These are phyloP conservation scores for Tolypocladium paradoxum DNA, from an alignment of 2,329 filamentous ascomycete species.

Conservation along the genomic window DNA sequence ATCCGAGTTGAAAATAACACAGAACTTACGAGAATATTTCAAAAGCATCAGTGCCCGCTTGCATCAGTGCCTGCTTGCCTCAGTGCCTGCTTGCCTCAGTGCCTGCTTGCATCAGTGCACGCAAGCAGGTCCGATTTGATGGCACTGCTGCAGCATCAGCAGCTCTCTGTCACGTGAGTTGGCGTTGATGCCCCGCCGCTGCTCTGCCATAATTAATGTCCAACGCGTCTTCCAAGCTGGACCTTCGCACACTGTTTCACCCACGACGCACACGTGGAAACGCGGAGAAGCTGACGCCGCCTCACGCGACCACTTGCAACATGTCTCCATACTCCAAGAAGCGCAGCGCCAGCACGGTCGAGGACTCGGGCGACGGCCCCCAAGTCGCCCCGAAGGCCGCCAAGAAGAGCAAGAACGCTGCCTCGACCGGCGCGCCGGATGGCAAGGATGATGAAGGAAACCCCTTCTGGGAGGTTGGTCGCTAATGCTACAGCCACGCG, in stretches of 20 bases:
- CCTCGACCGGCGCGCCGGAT: constrained; percentile 11
- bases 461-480: constrained; percentile 43
- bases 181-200: not conserved
- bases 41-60: too few species aligned
- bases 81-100: too few species aligned
- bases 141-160: not conserved
- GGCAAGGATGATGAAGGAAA: constrained; percentile 36
- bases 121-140: not conserved
- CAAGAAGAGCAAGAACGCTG: constrained; percentile 35
- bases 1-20: too few species aligned
- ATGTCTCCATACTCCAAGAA: constrained; percentile 22
- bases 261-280: not conserved
- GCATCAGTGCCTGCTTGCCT: too few species aligned
- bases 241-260: not conserved
- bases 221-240: not conserved
- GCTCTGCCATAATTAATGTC: not conserved
- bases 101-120: too few species aligned
- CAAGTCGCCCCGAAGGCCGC: constrained; percentile 22
- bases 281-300: not conserved
- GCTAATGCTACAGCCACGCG: not conserved
- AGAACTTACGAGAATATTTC: too few species aligned
- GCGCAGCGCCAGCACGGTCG: constrained; percentile 21
- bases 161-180: not conserved
- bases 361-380: constrained; percentile 19
- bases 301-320: not conserved